These are phyloP conservation scores for Dendrobium officinale DNA, from an alignment of 106 monocot species.

Conservation along the genomic window DNA sequence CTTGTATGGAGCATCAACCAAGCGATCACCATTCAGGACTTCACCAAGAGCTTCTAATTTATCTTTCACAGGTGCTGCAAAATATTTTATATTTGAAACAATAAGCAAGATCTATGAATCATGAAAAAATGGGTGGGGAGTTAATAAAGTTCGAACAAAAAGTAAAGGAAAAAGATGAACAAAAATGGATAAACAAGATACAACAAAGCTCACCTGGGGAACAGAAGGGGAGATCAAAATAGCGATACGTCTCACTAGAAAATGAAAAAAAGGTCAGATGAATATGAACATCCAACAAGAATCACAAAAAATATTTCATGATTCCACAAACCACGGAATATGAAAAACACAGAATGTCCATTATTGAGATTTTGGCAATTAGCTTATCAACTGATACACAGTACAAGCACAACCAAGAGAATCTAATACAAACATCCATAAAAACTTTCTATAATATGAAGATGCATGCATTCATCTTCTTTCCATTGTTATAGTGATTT, in stretches of 20 bases:
- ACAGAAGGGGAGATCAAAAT: slow-evolving; percentile 71
- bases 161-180: not conserved
- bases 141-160: not conserved
- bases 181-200: not conserved
- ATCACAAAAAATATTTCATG: not conserved
- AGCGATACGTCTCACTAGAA: slow-evolving; percentile 69
- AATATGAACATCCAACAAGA: not conserved
- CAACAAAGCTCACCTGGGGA: slow-evolving; percentile 34
- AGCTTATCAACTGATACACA: not conserved
- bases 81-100: slow-evolving; percentile 5
- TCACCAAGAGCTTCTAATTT: slow-evolving; percentile 54
- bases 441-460: not conserved
- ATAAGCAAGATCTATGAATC: not conserved
- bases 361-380: not conserved
- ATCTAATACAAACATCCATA: not conserved
- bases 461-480: not conserved
- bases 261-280: not conserved
- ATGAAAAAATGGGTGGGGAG: not conserved
- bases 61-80: slow-evolving; percentile 34
- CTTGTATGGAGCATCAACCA: slow-evolving; percentile 63
- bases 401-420: not conserved
- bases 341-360: not conserved
- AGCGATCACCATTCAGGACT: slow-evolving; percentile 50
- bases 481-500: not conserved
- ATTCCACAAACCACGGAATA: not conserved